Conservation (phyloP, 2,329 filamentous ascomycete genomes). For the Fusarium sp. region DNA sequence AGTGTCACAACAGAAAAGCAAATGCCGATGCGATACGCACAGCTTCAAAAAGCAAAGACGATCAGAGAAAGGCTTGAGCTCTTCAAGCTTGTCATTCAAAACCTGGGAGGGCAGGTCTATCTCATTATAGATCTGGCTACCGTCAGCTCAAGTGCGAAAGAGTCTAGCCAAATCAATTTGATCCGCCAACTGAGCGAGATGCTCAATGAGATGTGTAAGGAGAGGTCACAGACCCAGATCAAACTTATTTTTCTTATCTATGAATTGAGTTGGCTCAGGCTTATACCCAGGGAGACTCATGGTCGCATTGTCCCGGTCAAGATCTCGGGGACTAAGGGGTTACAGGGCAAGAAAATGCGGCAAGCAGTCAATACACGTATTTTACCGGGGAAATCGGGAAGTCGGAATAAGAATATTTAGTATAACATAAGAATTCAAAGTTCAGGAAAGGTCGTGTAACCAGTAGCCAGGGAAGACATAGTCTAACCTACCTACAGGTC, state of each 20-base stretch:
- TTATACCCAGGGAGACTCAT: neutral
- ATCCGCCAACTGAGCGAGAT: neutral
- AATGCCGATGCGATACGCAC: neutral
- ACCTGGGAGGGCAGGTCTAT: neutral
- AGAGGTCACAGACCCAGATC: neutral
- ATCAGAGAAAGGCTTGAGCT: constrained; percentile 1
- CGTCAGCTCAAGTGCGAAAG: neutral
- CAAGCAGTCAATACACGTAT: neutral
- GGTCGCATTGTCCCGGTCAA: neutral
- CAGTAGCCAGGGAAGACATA: too few species aligned
- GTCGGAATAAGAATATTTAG: neutral
- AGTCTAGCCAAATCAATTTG: neutral
- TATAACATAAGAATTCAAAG: neutral
- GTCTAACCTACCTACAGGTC: too few species aligned
- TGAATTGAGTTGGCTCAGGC: neutral
- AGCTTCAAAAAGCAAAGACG: neutral
- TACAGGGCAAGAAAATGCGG: constrained; percentile 1
- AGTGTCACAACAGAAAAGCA: constrained; percentile 3
- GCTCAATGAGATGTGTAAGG: rapidly evolving
- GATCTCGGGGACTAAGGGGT: neutral
- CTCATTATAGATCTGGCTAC: constrained; percentile 16
- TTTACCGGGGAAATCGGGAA: neutral
- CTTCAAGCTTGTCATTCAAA: neutral
- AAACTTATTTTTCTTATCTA: constrained; percentile 9
- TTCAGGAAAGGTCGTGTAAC: too few species aligned